These are phyloP conservation scores for Serendipita sp. DNA, from an alignment of 768 basidiomycete genomes.

Conservation along the genomic window DNA sequence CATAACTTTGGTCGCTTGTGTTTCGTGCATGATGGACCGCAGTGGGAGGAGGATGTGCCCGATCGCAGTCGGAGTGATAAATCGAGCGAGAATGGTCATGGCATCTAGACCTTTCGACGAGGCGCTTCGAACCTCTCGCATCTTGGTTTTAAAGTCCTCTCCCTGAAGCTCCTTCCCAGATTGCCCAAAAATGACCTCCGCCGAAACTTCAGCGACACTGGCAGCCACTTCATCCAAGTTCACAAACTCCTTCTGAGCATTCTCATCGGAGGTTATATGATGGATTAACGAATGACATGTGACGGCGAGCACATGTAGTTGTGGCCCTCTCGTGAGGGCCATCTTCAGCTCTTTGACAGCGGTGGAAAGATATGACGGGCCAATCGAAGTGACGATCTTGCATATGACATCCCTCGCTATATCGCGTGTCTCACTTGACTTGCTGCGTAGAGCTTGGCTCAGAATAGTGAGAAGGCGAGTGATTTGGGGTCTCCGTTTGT, in stretches of 20 bases:
- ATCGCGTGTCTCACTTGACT: conserved; percentile 84
- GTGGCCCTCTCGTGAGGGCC: conserved; percentile 79
- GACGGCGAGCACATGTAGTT: conserved; percentile 82
- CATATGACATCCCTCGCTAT: conserved; percentile 67
- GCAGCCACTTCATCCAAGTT: conserved; percentile 61
- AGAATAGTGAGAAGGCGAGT: conserved; percentile 65
- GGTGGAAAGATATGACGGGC: conserved; percentile 54
- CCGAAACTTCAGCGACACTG: conserved; percentile 64
- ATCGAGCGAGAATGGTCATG: conserved; percentile 63
- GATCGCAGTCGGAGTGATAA: conserved; percentile 62
- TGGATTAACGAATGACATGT: conserved; percentile 66
- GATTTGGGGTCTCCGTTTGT: conserved; percentile 49
- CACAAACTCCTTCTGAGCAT: conserved; percentile 32
- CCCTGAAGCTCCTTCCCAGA: conserved; percentile 76
- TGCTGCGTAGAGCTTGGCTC: conserved; percentile 81
- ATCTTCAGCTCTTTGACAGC: conserved; percentile 68
- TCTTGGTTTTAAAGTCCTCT: conserved; percentile 88
- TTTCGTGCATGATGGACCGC: conserved; percentile 71
- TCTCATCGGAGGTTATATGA: conserved; percentile 54
- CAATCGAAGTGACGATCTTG: conserved; percentile 58
- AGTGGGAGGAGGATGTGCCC: conserved; percentile 63
- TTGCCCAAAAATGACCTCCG: conserved; percentile 86
- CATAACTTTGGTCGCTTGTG: conserved; percentile 65
- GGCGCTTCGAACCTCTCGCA: conserved; percentile 77
- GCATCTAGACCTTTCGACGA: conserved; percentile 74